Evolutionary conservation across 139 green algal species (phyloP), one percentile per base, ranked within the genome.

Genomic region (Chlorella ohadii): DNA sequence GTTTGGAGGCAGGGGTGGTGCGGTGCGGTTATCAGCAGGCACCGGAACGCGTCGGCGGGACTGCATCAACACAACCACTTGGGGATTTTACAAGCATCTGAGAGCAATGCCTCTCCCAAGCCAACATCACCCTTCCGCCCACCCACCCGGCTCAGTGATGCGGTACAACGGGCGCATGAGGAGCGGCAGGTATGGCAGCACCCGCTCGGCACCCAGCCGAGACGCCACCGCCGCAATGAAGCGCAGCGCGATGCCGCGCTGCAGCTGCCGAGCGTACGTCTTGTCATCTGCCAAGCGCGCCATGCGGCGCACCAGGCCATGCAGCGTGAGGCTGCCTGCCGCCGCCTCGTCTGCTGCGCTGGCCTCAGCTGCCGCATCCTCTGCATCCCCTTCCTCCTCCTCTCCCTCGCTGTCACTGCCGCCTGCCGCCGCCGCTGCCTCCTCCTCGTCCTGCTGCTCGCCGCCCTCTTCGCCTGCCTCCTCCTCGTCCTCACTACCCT

Each of bases 101-200:
- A 16, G 44, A 51, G 44, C 44, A n/a, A n/a, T n/a, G n/a, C n/a
- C n/a, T n/a, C 44, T 6, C 44, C 44, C 6, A 51, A 51, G 9
- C 6, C 7, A 6, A 51, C 44, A 51, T 16, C 44, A 20, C 51
- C 51, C 15, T 59, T 2, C 51, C 51, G 11, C 15, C 22, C 12
- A 36, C 19, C 56, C 85, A 28, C 86, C 87, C 12, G 76, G 81
- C 85, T 98, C 93, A 5, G 87, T 88, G 79, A 98, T 92, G 82
- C 94, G 93, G 87, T 92, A 97, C 79, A 98, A 84, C 63, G 96
- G 94, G 39, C 86, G 80, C 80, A 97, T 78, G 61, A 97, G 82
- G 31, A 87, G 55, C 39, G 92, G 80, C 44, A 98, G 90, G 88
- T 95, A 93, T 7, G 90, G 87, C 61, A 59, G n/a, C 19, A 95